Conservation (phyloP, 78 protist species). For the slime mould (Dictyostelium discoideum) region dicty_2.7 NC_007089.4:6209001-6209500, state of each 20-base stretch:
- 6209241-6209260: constrained; percentile 44
- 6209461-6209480: constrained; percentile 64
- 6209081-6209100: constrained; percentile 79
- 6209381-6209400: constrained; percentile 76
- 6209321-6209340: not conserved
- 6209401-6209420: constrained; percentile 84
- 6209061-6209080: constrained; percentile 47
- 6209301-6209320: not conserved
- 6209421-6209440: constrained; percentile 79
- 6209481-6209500: not conserved
- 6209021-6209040: constrained; percentile 81
- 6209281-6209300: constrained; percentile 9
- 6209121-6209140: constrained; percentile 77
- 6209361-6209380: constrained; percentile 48
- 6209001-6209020: constrained; percentile 88
- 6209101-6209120: constrained; percentile 85
- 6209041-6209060: constrained; percentile 85
- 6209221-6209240: constrained; percentile 30
- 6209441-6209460: constrained; percentile 48
- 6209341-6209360: not conserved
- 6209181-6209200: not conserved
- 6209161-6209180: constrained; percentile 17
- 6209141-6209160: constrained; percentile 77
- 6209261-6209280: constrained; percentile 72
- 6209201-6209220: constrained; percentile 12